phyloP scores from a whole-genome alignment of 805 yeast genomes.

The Cyberlindnera bimundalis region DNA sequence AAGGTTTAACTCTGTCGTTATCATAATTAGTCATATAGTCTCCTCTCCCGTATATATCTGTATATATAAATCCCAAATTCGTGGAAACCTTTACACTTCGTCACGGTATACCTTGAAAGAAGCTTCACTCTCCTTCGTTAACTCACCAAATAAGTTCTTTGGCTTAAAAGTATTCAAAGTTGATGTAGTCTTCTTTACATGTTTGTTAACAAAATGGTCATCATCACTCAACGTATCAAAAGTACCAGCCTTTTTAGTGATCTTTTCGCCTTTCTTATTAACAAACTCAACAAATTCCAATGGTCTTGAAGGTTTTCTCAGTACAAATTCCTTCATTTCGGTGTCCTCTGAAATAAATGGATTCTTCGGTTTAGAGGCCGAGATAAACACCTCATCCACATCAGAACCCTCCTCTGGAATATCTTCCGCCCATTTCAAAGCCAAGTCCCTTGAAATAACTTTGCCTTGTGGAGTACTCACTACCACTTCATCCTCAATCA shows the following conservation, averaged over 20 bases:
- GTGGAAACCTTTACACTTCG: neutral
- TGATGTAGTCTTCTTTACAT: neutral
- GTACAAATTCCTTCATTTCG: slow-evolving; percentile 11
- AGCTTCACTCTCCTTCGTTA: slow-evolving; percentile 3
- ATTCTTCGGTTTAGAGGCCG: slow-evolving; percentile 15
- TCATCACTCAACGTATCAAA: slow-evolving; percentile 6
- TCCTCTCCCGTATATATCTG: no score
- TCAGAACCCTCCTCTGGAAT: slow-evolving; percentile 15
- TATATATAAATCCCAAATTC: no score
- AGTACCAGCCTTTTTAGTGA: slow-evolving; percentile 17
- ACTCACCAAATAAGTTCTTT: slow-evolving; percentile 26
- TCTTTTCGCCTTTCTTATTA: slow-evolving; percentile 34
- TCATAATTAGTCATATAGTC: no score
- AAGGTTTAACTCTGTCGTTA: neutral
- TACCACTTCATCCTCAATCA: slow-evolving; percentile 9
- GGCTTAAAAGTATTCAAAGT: slow-evolving; percentile 20
- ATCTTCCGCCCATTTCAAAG: slow-evolving; percentile 33
- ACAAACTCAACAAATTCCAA: slow-evolving; percentile 29
- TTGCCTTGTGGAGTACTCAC: slow-evolving; percentile 34
- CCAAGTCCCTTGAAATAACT: slow-evolving; percentile 31
- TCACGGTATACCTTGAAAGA: slow-evolving; percentile 9
- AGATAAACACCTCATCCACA: slow-evolving; percentile 21
- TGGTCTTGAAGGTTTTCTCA: slow-evolving; percentile 17
- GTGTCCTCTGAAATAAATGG: slow-evolving; percentile 20
- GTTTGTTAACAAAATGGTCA: slow-evolving; percentile 3